These are phyloP conservation scores for Neonectria punicea DNA, from an alignment of 2,329 filamentous ascomycete genomes.

Conservation along the genomic window DNA sequence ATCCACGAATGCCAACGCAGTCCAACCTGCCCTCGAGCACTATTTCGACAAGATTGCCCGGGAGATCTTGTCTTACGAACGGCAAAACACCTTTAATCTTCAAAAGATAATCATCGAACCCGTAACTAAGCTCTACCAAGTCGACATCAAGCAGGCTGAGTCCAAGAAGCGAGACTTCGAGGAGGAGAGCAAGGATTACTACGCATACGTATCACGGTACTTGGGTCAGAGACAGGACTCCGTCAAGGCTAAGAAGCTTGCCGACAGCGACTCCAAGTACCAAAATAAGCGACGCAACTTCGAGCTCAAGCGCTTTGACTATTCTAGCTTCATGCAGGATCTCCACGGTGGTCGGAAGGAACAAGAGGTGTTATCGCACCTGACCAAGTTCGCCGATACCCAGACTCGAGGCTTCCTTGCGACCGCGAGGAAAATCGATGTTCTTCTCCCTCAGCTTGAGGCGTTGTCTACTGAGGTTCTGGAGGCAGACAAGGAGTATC, in stretches of 20 bases:
- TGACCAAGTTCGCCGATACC: slow-evolving; percentile 92
- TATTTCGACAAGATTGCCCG: slow-evolving; percentile 98
- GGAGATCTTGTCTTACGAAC: slow-evolving; percentile 89
- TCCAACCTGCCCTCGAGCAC: slow-evolving; percentile 96
- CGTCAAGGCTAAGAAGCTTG: slow-evolving; percentile 95
- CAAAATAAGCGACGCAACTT: slow-evolving; percentile 94
- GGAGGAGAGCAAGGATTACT: slow-evolving; percentile 98
- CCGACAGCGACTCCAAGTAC: slow-evolving; percentile 95
- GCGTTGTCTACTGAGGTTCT: slow-evolving; percentile 89
- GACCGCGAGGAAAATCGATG: slow-evolving; percentile 88
- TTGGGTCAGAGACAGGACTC: slow-evolving; percentile 97
- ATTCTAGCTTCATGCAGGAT: slow-evolving; percentile 99
- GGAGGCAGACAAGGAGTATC: slow-evolving; percentile 95
- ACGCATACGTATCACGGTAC: slow-evolving; percentile 93
- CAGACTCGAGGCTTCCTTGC: slow-evolving; percentile 86
- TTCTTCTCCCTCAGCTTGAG: slow-evolving; percentile 87
- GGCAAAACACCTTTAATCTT: slow-evolving; percentile 82
- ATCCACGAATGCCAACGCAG: slow-evolving; percentile 90
- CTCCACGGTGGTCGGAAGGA: slow-evolving; percentile 99
- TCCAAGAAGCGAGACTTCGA: slow-evolving; percentile 98
- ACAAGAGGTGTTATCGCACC: slow-evolving; percentile 92
- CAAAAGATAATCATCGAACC: slow-evolving; percentile 97
- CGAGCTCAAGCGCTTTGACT: slow-evolving; percentile 97
- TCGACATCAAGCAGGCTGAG: slow-evolving; percentile 98
- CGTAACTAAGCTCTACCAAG: slow-evolving; percentile 87